Conservation (phyloP, 148 eudicot genomes). For the Camellia sinensis region DNA sequence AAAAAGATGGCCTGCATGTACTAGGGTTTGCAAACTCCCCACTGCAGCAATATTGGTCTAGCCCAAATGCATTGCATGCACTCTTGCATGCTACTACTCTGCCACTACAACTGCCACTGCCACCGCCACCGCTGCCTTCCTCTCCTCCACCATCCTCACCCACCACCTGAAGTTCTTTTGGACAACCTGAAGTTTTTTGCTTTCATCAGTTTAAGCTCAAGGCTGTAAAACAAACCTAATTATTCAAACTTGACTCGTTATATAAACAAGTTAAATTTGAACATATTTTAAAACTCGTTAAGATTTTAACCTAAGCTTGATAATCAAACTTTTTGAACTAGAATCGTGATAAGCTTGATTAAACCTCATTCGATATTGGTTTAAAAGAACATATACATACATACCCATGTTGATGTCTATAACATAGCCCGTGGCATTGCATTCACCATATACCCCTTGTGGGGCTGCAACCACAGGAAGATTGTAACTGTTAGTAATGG, state of each 20-base stretch:
- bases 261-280: no score
- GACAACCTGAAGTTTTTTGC: constrained; percentile 64
- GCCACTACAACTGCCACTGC: no score
- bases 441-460: constrained; percentile 35
- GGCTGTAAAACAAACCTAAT: no score
- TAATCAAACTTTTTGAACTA: neutral
- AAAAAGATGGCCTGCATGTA: no score
- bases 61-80: constrained; percentile 79
- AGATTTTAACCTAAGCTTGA: no score
- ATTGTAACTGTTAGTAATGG: no score
- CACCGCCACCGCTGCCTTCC: no score
- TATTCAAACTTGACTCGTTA: no score
- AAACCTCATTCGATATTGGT: no score
- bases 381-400: neutral
- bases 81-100: constrained; percentile 81
- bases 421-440: constrained; percentile 80
- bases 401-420: constrained; percentile 77
- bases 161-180: constrained; percentile 86
- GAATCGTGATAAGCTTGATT: no score
- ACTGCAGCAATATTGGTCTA: constrained; percentile 30
- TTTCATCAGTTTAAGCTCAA: neutral
- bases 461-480: constrained; percentile 74
- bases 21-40: no score
- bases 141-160: constrained; percentile 45
- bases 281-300: no score